Evolutionary conservation across 305 asterid genomes (phyloP), one percentile per base, ranked within the genome.

Genomic region (Plantago coronopus): DNA sequence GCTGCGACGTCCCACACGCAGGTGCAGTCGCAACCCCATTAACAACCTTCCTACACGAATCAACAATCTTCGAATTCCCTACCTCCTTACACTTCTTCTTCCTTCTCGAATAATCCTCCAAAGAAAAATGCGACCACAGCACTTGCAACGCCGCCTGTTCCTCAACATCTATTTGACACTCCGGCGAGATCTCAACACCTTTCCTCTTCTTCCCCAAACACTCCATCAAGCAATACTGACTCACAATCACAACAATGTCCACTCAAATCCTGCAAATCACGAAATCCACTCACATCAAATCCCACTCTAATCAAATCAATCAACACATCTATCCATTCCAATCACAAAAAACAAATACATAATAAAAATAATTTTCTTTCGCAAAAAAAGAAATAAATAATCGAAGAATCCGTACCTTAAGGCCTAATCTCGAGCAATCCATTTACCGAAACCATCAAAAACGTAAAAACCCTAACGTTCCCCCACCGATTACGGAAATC

Each of bases 11-110:
- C 57, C 86, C 88, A 62, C 85, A 83, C 14, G 85, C 83, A 0
- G 96, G 96, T 25, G 93, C 96, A 60, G 95, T 88, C 29, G 73
- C 87, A 54, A 79, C 90, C 48, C 82, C 90, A 49, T 80, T 79
- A 60, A 83, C 86, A 46, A 77, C 70, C 68, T 74, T 83, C 63
- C 80, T 73, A 59, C 78, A 23, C 9, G 74, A 68, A 72, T 72
- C 84, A 55, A 27, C 71, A 49, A 54, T 63, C 50, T 79, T 81
- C 12, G 82, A 71, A 48, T 59, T 74, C 10, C 60, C 83, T 38
- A 73, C 63, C 57, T 83, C 95, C 77, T 78, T 83, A 75, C 90
- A 88, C 69, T 85, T 88, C 85, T 79, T 88, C 61, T 75, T 88
- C 87, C 88, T 80, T 65, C 83, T 82, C 0, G 93, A 79, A 68